Base-by-base conservation (phyloP, 805 yeast species). In the Metschnikowia dekortorum region DNA sequence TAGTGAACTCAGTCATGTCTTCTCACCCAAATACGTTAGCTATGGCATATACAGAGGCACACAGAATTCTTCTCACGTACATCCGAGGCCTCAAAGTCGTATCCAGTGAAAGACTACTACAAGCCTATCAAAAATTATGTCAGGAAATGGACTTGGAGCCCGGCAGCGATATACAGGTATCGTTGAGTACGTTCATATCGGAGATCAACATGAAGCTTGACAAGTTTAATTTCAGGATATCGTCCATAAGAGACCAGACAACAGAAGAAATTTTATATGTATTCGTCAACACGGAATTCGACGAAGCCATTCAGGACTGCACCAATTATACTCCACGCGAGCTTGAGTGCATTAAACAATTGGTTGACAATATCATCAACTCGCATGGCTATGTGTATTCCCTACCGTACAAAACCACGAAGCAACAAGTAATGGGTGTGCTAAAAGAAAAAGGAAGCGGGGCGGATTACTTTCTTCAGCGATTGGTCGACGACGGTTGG, bases 401-500 rank as follows among this genome's bases (percentile, higher is more conserved):
- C 0, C 54, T 79, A 4, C 64, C 71, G 2, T 57, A 62, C 16
- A 65, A 66, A 8, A 69, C 65, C 39, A 76, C 77, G 6, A 61
- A 64, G 30, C 74, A 71, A 47, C 61, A 39, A 26, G 54, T 62
- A 1, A 58, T 65, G 42, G 46, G 63, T 31, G 53, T 55, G 37
- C 51, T 65, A 30, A 65, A 65, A 10, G 65, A 61, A n/a, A 48
- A 71, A 5, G 52, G 63, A 10, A 55, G 57, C 4, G 79, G 80
- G 33, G 67, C 79, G 0, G 67, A 69, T n/a, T 50, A 46, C 0
- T 69, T 80, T 29, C 55, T 81, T 8, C 65, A 57, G 8, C 55
- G 63, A 16, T 59, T 82, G 7, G 73, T 76, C 13, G 71, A 73
- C 44, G 77, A 73, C 46, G 84, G 81, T n/a, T 82, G 85, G 85